Conservation (phyloP, 169 alveolate species). For the Cryptosporidium tyzzeri region DNA sequence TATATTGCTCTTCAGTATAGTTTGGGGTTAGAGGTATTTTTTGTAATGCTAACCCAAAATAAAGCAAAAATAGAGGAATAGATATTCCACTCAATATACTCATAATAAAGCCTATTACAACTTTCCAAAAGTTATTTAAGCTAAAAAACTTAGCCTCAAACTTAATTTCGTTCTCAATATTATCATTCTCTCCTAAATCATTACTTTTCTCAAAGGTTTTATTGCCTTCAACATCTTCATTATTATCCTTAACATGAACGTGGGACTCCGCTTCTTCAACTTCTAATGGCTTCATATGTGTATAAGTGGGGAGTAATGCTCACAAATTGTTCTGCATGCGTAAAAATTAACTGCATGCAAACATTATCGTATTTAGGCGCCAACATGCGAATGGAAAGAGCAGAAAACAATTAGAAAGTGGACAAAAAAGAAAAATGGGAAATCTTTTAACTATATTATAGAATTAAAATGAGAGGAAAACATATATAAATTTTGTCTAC, state of each 20-base stretch:
- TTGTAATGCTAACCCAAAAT: conserved; percentile 64
- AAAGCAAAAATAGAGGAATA: conserved; percentile 46
- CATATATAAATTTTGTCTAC: background rate
- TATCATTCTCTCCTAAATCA: background rate
- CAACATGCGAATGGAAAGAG: background rate
- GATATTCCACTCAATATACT: conserved; percentile 58
- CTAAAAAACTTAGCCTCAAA: conserved; percentile 21
- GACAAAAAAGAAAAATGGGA: background rate
- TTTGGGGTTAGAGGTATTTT: conserved; percentile 23
- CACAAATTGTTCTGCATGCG: background rate
- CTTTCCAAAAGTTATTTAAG: background rate
- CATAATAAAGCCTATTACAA: conserved; percentile 28
- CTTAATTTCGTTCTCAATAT: background rate
- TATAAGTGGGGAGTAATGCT: background rate
- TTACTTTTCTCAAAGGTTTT: background rate
- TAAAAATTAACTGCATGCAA: conserved; percentile 1
- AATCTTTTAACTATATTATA: background rate
- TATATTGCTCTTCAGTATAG: conserved; percentile 24
- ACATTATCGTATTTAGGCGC: background rate
- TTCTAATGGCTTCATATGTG: conserved; percentile 1
- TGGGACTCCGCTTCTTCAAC: background rate
- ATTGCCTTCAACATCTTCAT: background rate
- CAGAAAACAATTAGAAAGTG: background rate
- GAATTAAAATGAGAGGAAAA: background rate
- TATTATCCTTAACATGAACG: conserved; percentile 1